Evolutionary conservation across 306 rosid species (phyloP), one percentile per base, ranked within the genome.

Genomic region (Lablab purpureus): DNA sequence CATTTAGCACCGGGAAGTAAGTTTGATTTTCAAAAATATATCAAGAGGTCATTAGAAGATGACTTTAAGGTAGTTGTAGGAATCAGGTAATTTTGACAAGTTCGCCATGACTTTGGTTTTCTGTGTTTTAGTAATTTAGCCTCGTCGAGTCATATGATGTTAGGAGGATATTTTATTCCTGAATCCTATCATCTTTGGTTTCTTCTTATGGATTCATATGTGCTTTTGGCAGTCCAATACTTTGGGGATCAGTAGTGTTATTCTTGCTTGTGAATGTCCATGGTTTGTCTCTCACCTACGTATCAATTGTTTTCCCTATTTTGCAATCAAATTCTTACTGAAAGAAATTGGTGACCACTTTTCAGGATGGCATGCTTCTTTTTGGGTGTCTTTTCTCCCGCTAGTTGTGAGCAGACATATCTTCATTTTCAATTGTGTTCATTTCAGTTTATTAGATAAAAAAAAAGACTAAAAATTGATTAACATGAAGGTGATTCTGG

Each of bases 41-140:
- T 95, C 85, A 92, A 90, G 82, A 91, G 96, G 75, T 95, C 99
- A 49, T 73, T 95, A 82, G 99, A 95, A 87, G 99, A 95, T 79
- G 99, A 95, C 87, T 95, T 95, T 62, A 95, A 95, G 91, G 96
- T 91, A 67, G 99, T 95, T 34, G 99, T 95, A 67, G 97, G 96
- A 88, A 95, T 95, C 90, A 92, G 91, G 99, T 92, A 87, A 79
- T 67, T 50, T 82, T 71, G 69, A 81, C 71, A 47, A 55, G 49
- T 30, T 66, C 41, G 11, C 77, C 34, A 13, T 41, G 36, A 67
- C 60, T 54, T 68, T 13, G 18, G 40, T 25, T 45, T 56, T 7
- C 21, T 45, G 47, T 66, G 54, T 15, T 49, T 47, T 52, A 17
- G 37, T 51, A 41, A 40, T 19, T 52, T 76, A 32, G 28, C 28